Evolutionary conservation across 192 early-diverging fungal species (phyloP).

Genomic region (Entophlyctis helioformis): DNA sequence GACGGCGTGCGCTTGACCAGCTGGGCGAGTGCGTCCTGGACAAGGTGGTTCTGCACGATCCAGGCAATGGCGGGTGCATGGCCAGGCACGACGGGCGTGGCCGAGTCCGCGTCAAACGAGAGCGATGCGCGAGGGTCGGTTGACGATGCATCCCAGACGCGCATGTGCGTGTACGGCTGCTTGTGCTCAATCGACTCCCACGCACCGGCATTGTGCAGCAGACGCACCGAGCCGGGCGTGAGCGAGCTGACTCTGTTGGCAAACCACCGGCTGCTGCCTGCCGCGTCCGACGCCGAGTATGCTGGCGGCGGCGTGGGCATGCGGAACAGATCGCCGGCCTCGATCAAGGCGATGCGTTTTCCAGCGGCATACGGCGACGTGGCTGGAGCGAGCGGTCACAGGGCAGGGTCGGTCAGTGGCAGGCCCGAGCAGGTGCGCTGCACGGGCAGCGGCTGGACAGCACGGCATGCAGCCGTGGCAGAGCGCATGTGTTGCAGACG

Average conservation of each 20-base stretch:
- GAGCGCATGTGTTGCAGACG: too few species aligned
- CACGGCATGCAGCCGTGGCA: too few species aligned
- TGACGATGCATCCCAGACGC: too few species aligned
- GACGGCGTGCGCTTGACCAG: conserved; percentile 20
- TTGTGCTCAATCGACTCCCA: conserved; percentile 49
- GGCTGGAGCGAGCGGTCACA: too few species aligned
- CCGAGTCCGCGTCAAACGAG: conserved; percentile 41
- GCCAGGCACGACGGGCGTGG: conserved; percentile 1
- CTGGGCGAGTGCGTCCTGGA: conserved; percentile 58
- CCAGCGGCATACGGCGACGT: conserved; percentile 4
- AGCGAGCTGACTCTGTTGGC: conserved; percentile 77
- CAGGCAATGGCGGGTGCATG: conserved; percentile 58
- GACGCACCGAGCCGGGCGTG: conserved; percentile 52
- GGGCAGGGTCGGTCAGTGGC: too few species aligned
- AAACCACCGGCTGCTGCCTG: too few species aligned
- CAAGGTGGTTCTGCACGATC: conserved; percentile 80
- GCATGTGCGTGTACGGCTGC: conserved; percentile 24
- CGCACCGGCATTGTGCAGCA: conserved; percentile 48
- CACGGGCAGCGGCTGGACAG: too few species aligned
- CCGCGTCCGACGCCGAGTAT: too few species aligned
- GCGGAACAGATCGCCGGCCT: conserved; percentile 65
- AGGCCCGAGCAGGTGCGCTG: too few species aligned
- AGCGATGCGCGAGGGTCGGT: conserved; percentile 14
- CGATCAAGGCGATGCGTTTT: conserved; percentile 63
- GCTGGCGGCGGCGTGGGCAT: conserved; percentile 16